Conservation (phyloP, 257 asterid genomes). For the Solanum pinnatisectum region DNA sequence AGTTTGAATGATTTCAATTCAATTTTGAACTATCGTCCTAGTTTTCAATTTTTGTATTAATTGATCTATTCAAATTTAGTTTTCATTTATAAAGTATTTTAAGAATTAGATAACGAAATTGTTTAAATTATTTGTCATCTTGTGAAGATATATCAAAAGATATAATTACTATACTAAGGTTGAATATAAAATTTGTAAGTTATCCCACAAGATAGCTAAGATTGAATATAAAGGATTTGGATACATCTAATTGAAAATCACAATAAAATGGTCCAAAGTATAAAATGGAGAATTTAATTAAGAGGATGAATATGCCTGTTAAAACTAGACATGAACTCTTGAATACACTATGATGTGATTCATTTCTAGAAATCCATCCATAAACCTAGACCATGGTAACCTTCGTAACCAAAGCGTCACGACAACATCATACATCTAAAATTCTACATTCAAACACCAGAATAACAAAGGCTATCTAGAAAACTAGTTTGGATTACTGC, state of each 20-base stretch:
- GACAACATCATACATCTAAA: conserved; percentile 12
- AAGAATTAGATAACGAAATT: too few relatives aligned
- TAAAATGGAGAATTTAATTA: not conserved
- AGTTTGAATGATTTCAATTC: too few relatives aligned
- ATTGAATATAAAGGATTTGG: not conserved
- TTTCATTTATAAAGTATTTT: too few relatives aligned
- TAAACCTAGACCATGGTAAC: not conserved
- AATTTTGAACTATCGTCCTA: too few relatives aligned
- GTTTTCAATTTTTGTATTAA: too few relatives aligned
- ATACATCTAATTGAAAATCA: not conserved
- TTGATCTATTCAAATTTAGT: too few relatives aligned
- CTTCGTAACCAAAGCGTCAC: not conserved
- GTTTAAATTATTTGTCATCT: too few relatives aligned
- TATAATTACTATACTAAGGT: too few relatives aligned
- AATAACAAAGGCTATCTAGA: conserved; percentile 5
- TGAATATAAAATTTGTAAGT: too few relatives aligned
- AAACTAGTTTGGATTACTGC: conserved; percentile 18
- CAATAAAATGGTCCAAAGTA: not conserved
- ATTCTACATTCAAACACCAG: conserved; percentile 12
- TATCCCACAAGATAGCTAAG: too few relatives aligned
- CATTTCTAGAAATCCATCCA: too few relatives aligned
- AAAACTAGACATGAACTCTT: not conserved
- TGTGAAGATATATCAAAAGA: too few relatives aligned
- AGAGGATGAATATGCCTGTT: not conserved
- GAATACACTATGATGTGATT: not conserved